These are phyloP conservation scores for Fusarium annulatum DNA, from an alignment of 2,329 filamentous ascomycete species.

Conservation along the genomic window DNA sequence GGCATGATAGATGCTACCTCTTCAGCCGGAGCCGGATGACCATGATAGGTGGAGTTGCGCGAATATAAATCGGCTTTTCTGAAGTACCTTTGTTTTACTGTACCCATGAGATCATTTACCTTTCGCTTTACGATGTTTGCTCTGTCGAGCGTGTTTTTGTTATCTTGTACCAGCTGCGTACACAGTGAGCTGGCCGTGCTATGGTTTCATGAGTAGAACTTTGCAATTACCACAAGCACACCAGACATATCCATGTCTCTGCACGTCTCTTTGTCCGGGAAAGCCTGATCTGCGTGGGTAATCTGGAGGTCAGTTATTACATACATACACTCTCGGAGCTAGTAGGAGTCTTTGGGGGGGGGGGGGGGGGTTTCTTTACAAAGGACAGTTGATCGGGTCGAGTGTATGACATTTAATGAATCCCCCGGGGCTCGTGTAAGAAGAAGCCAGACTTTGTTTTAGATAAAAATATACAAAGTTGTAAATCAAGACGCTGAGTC, in stretches of 20 bases:
- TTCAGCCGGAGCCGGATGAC: slow-evolving; percentile 28
- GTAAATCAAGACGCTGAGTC: background rate
- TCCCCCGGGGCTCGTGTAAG: background rate
- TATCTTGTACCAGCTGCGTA: background rate
- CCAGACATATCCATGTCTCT: slow-evolving; percentile 1
- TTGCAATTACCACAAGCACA: slow-evolving; percentile 1
- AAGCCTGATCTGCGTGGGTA: slow-evolving; percentile 16
- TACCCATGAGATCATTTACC: slow-evolving; percentile 5
- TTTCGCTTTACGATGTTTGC: slow-evolving; percentile 7
- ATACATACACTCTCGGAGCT: background rate
- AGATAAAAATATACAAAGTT: background rate
- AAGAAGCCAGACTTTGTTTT: background rate
- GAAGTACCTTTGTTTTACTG: slow-evolving; percentile 21
- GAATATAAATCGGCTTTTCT: slow-evolving; percentile 50
- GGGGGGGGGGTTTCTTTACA: no score
- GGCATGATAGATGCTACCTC: slow-evolving; percentile 1
- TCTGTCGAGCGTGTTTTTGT: background rate
- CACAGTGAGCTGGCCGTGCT: background rate
- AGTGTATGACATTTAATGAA: background rate
- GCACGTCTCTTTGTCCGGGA: slow-evolving; percentile 2
- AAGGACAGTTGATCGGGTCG: background rate
- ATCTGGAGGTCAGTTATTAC: background rate
- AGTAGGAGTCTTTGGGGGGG: background rate
- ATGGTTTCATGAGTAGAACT: background rate
- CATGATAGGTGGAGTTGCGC: slow-evolving; percentile 50